These are phyloP conservation scores for Lasiodiplodia hormozganensis DNA, from an alignment of 2,329 filamentous ascomycete species.

Conservation along the genomic window DNA sequence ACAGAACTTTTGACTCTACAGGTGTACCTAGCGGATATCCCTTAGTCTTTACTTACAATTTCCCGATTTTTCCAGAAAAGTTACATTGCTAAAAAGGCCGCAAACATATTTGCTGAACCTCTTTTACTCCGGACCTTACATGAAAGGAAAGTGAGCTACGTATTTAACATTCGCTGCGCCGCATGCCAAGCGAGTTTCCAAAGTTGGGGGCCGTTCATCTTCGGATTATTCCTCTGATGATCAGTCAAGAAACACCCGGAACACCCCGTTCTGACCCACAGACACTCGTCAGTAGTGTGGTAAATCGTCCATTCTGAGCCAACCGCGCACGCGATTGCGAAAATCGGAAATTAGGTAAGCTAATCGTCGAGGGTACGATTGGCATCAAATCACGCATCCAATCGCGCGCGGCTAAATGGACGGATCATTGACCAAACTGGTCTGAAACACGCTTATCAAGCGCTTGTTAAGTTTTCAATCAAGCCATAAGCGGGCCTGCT, in stretches of 20 bases:
- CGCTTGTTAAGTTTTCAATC: too few relatives aligned
- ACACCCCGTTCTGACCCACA: neutral
- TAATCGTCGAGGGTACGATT: too few relatives aligned
- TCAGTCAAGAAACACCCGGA: neutral
- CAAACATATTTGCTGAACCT: neutral
- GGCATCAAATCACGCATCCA: too few relatives aligned
- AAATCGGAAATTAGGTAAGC: too few relatives aligned
- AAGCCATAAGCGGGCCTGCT: too few relatives aligned
- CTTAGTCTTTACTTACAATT: neutral
- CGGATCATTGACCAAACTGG: too few relatives aligned
- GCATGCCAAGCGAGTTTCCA: neutral
- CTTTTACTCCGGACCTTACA: neutral
- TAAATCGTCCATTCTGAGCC: neutral
- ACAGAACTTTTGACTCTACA: neutral
- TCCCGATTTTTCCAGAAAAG: neutral
- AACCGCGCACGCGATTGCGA: neutral
- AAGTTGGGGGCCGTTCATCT: neutral
- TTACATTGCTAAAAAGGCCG: neutral
- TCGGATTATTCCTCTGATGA: neutral
- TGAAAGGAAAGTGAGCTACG: neutral
- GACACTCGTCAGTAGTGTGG: neutral
- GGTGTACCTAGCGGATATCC: neutral
- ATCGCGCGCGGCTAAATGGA: too few relatives aligned
- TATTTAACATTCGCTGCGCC: neutral
- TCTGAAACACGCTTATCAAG: too few relatives aligned